A percentile compares a stretch with the other conserved stretches of the same genome.
phyloP scores from a whole-genome alignment of 1,284 basidiomycete species.

The Microbotryum violaceum region DNA sequence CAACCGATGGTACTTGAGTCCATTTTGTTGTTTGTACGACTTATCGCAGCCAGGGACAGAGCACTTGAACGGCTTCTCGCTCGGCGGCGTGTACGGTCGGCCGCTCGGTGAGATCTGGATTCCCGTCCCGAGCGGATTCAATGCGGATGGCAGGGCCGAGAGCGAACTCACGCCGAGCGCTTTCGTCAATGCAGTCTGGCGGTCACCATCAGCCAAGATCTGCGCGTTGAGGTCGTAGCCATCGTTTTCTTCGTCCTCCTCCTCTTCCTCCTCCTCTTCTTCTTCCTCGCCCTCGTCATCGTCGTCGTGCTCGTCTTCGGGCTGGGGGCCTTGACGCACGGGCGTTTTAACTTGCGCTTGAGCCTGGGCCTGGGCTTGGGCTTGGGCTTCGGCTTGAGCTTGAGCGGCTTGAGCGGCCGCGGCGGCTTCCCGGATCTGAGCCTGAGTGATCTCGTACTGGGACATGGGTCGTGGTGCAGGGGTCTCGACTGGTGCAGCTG shows the following conservation, averaged over 20 bases:
- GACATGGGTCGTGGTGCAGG: too few species aligned
- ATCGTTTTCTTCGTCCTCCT: not conserved
- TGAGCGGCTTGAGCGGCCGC: too few species aligned
- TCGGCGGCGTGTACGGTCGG: conserved; percentile 33
- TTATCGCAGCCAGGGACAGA: conserved; percentile 97
- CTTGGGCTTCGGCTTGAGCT: too few species aligned
- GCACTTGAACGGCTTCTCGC: conserved; percentile 85
- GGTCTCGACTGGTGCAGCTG: too few species aligned
- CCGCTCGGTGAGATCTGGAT: conserved; percentile 29
- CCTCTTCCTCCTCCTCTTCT: not conserved
- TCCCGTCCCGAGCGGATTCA: conserved; percentile 29
- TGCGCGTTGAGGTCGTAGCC: conserved; percentile 1
- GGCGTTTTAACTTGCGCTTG: too few species aligned
- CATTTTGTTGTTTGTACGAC: conserved; percentile 95
- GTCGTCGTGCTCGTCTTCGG: not conserved
- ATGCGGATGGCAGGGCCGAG: conserved; percentile 22
- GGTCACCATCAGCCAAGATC: not conserved
- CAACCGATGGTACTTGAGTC: conserved; percentile 93
- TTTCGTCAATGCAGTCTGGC: conserved; percentile 14
- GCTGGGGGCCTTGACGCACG: too few species aligned
- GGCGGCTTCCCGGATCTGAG: too few species aligned
- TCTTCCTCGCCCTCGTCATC: not conserved
- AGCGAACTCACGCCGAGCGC: conserved; percentile 25
- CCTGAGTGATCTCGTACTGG: too few species aligned
- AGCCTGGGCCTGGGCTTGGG: too few species aligned